Evolutionary conservation across 352 stramenopile species (phyloP).

Genomic region (Hyaloperonospora arabidopsidis): DNA sequence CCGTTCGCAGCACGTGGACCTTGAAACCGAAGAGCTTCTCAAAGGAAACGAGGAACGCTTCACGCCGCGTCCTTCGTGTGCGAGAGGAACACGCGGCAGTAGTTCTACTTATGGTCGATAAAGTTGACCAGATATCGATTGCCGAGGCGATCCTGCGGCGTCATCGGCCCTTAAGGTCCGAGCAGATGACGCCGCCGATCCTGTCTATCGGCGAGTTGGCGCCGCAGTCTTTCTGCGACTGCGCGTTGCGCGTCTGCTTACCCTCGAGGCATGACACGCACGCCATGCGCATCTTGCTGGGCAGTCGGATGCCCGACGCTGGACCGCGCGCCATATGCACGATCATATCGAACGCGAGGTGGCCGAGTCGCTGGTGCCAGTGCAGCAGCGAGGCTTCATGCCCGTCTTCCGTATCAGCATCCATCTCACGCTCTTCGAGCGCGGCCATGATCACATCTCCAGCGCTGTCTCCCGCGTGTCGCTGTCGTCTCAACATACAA

Average conservation of each 20-base stretch:
- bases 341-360: not conserved
- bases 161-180: too few relatives aligned
- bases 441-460: too few relatives aligned
- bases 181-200: too few relatives aligned
- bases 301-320: not conserved
- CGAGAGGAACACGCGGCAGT: not conserved
- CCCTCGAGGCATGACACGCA: not conserved
- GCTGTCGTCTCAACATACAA: too few relatives aligned
- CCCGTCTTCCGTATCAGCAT: too few relatives aligned
- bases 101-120: not conserved
- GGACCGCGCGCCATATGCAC: not conserved
- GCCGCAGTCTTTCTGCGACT: not conserved
- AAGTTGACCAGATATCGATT: not conserved
- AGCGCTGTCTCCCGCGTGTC: too few relatives aligned
- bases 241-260: not conserved
- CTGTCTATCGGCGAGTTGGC: too few relatives aligned
- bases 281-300: not conserved
- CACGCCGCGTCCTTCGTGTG: not conserved
- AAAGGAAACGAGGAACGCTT: conserved; percentile 11
- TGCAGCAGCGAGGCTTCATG: not conserved
- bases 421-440: too few relatives aligned
- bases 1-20: conserved; percentile 11
- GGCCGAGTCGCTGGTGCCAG: not conserved
- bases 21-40: conserved; percentile 11
- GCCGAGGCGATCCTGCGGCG: too few relatives aligned